Base-by-base conservation (phyloP, 148 eudicot genomes). In the Amaranthus hypochondriacus region DNA sequence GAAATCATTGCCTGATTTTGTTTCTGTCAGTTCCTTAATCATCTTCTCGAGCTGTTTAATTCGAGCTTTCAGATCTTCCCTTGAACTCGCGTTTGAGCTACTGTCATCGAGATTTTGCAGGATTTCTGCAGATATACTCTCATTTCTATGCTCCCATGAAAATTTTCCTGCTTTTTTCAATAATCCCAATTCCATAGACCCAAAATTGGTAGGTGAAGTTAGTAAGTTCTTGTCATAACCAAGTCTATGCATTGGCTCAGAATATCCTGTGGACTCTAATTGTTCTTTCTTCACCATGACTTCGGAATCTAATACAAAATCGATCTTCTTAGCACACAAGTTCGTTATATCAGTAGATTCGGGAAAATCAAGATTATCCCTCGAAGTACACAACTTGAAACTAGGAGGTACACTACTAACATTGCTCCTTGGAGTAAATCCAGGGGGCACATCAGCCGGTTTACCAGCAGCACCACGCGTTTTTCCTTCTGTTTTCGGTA, bases 221-320 rank as follows among this genome's bases (percentile, higher is more conserved):
- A 2, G 3, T 14, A n/a, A 10, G 4, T 10, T 61, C 28, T 51
- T 28, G 39, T 28, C 73, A 43, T 14, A 1, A 50, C 60, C 28
- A 54, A 7, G 46, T 5, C 4, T 49, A 2, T 48, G 7, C 46
- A 56, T 46, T 46, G 61, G 46, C 47, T 69, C 62, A 55, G 15
- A 44, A 3, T 50, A 51, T 46, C 60, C 74, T 58, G 12, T 49
- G 39, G 61, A 63, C 13, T 74, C 59, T 12, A 56, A 11, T 42
- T 14, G 3, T 66, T 75, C 75, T 71, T 71, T 28, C 49, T 75
- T 63, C 5, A 79, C 50, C 70, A 28, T 57, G 11, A 55, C 74
- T 9, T 47, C 6, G 2, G 77, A 21, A 3, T 48, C n/a, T 2
- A 28, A 39, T 50, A 9, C 18, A 62, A 11, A 46, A 9, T 69